These are phyloP conservation scores for Monilinia vaccinii-corymbosi DNA, from an alignment of 2,329 filamentous ascomycete species.

Conservation along the genomic window DNA sequence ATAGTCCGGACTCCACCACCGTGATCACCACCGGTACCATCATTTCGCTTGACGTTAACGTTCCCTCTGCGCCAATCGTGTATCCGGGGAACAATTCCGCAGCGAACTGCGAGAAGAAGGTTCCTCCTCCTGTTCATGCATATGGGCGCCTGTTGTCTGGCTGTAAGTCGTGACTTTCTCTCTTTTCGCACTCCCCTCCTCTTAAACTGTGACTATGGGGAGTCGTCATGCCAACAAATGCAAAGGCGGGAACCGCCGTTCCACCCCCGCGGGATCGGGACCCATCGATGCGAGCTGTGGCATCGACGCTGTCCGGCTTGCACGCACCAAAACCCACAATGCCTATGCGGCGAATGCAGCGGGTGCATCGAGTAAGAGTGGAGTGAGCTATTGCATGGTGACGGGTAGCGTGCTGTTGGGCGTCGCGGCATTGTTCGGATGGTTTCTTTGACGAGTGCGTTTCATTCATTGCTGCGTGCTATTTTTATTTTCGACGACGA, in stretches of 20 bases:
- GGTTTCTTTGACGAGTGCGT: neutral
- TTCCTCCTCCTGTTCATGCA: too few relatives aligned
- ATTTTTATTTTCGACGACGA: neutral
- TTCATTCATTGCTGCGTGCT: neutral
- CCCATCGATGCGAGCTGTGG: neutral
- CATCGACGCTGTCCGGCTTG: neutral
- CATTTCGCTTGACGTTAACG: neutral
- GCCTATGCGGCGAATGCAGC: neutral
- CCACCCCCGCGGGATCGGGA: neutral
- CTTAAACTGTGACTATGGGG: neutral
- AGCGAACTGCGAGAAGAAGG: neutral
- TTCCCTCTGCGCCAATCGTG: neutral
- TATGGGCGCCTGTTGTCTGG: neutral
- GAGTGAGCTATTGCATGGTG: neutral
- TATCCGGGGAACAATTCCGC: neutral
- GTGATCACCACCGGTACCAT: neutral
- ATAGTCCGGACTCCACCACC: neutral
- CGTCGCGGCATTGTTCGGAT: neutral
- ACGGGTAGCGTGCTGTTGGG: neutral
- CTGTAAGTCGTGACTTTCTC: neutral
- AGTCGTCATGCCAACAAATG: neutral
- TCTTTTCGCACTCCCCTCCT: too few relatives aligned
- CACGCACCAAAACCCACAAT: neutral
- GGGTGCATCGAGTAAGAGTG: neutral
- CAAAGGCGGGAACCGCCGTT: neutral